Evolutionary conservation across 2,329 filamentous ascomycete species (phyloP), one percentile per base, ranked within the genome.

Genomic region (Plectosphaerella plurivora): DNA sequence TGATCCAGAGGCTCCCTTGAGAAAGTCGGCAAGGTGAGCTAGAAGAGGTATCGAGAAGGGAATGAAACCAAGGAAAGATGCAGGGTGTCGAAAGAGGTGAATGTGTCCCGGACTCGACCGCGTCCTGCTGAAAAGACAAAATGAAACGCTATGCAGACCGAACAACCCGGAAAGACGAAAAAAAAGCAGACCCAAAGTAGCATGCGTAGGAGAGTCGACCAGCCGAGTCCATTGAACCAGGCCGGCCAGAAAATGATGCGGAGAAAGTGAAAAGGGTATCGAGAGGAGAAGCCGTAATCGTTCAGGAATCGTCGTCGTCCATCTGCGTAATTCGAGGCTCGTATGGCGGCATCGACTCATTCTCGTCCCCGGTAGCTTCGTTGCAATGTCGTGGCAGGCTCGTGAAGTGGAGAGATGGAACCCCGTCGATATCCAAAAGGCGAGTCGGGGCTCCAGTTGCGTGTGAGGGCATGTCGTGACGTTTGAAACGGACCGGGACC

Each of bases 331-430:
- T 44, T 18, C n/a, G 16, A 44, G 16, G 41, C 41, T 33, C 41
- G 16, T 44, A 5, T 44, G 15, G 18, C n/a, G n/a, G 41, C 18
- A 44, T 44, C 16, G 16, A 18, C n/a, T 18, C n/a, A n/a, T 44
- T 18, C 18, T 18, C 16, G 41, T 44, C 41, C 16, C 18, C 41
- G 18, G 16, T 44, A 33, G 41, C 10, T 44, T 44, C 41, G 41
- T 44, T 44, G 41, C 41, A 44, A 12, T 44, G 22, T 46, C 48
- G 44, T 45, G 48, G 48, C 48, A 28, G 37, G n/a, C n/a, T 50
- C 48, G 48, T 50, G 15, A 45, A 28, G 25, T 10, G 18, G 20
- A 25, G 36, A 12, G 16, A 36, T 33, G 28, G 28, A 33, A 8
- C 8, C 28, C 28, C 28, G 15, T 12, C 45, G 10, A 20, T 18